Conservation (phyloP, 2,329 filamentous ascomycete genomes). For the Bertia moriformis region DNA sequence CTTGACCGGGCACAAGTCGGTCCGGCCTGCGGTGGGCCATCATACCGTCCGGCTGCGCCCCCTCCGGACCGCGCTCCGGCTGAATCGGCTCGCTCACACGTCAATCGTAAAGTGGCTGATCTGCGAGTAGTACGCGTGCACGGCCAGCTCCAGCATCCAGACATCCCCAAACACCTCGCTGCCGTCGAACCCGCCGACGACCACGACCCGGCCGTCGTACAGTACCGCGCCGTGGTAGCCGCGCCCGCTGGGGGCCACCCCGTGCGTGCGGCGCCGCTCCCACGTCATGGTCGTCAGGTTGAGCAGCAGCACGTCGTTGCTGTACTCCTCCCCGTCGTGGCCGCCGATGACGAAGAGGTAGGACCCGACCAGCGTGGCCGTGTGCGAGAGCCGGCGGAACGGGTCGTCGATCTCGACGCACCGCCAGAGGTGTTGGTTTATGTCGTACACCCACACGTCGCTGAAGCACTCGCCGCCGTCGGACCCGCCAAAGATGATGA, state of each 20-base stretch:
- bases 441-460: constrained; percentile 61
- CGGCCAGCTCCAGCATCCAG: constrained; percentile 51
- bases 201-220: constrained; percentile 47
- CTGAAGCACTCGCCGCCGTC: constrained; percentile 61
- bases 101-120: constrained; percentile 61
- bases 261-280: constrained; percentile 53
- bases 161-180: constrained; percentile 55
- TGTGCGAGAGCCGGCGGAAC: constrained; percentile 53
- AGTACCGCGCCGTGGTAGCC: constrained; percentile 55
- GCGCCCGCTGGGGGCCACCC: constrained; percentile 42
- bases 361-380: constrained; percentile 53
- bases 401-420: constrained; percentile 41
- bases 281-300: constrained; percentile 64
- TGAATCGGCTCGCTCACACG: constrained; percentile 31
- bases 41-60: too few relatives aligned
- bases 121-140: constrained; percentile 60
- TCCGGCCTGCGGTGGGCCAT: too few relatives aligned
- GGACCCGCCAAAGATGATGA: constrained; percentile 57
- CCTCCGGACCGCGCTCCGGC: too few relatives aligned
- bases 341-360: constrained; percentile 59
- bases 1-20: too few relatives aligned
- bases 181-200: constrained; percentile 56
- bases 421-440: constrained; percentile 46
- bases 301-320: constrained; percentile 51
- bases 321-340: constrained; percentile 57